These are phyloP conservation scores for Tuber calosporum DNA, from an alignment of 495 filamentous ascomycete species.

Conservation along the genomic window DNA sequence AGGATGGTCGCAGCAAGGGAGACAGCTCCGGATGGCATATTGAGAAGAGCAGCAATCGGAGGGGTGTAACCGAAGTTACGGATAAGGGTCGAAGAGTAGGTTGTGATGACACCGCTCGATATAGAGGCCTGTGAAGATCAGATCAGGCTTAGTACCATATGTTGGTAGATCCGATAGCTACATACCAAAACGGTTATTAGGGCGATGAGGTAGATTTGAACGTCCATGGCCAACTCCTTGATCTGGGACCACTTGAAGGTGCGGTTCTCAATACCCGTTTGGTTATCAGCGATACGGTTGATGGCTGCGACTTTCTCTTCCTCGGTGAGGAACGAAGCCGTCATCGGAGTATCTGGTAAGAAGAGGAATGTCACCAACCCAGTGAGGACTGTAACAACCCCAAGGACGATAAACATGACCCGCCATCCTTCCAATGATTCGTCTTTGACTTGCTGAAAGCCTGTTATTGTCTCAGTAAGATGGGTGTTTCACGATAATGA, in stretches of 20 bases:
- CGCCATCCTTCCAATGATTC: constrained; percentile 52
- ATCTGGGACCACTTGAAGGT: constrained; percentile 49
- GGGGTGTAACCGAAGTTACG: constrained; percentile 53
- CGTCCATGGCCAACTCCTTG: constrained; percentile 45
- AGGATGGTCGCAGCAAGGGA: constrained; percentile 53
- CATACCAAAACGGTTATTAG: constrained; percentile 35
- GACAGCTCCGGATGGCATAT: constrained; percentile 57
- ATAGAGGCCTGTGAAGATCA: constrained; percentile 46
- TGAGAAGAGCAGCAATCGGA: constrained; percentile 53
- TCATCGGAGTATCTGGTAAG: constrained; percentile 50
- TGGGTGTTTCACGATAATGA: not conserved
- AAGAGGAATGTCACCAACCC: constrained; percentile 49
- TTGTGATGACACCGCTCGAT: constrained; percentile 56
- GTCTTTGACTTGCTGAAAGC: constrained; percentile 52
- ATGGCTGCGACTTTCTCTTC: constrained; percentile 46
- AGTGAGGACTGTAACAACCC: constrained; percentile 52
- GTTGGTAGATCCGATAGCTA: not conserved
- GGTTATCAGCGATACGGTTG: constrained; percentile 50
- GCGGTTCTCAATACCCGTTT: constrained; percentile 53
- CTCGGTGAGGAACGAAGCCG: constrained; percentile 51
- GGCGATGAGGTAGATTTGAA: constrained; percentile 49
- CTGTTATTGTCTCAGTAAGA: constrained; percentile 13
- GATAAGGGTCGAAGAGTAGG: constrained; percentile 57
- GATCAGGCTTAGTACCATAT: constrained; percentile 32
- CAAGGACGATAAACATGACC: constrained; percentile 59